Evolutionary conservation across 1,284 basidiomycete genomes (phyloP).

Genomic region (Ceratobasidium sp.): DNA sequence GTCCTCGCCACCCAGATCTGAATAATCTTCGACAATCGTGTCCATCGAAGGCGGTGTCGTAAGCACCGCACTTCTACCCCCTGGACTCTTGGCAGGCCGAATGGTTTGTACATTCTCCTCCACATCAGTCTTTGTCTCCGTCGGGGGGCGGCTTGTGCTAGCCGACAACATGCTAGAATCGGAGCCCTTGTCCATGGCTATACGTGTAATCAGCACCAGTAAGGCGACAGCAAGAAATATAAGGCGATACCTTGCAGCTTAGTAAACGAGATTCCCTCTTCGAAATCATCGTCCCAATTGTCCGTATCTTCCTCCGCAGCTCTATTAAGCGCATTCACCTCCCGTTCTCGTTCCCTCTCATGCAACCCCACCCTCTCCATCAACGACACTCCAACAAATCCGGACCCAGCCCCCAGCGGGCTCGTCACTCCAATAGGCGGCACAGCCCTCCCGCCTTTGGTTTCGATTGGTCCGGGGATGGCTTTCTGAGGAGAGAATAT

Average conservation of each 20-base stretch:
- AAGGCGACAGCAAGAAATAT: neutral
- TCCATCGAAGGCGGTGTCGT: slow-evolving; percentile 71
- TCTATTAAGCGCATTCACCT: slow-evolving; percentile 27
- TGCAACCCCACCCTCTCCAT: slow-evolving; percentile 32
- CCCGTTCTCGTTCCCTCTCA: slow-evolving; percentile 55
- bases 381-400: slow-evolving; percentile 29
- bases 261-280: slow-evolving; percentile 89
- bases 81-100: slow-evolving; percentile 75
- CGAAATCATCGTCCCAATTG: slow-evolving; percentile 99
- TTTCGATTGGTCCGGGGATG: slow-evolving; percentile 28
- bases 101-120: slow-evolving; percentile 85
- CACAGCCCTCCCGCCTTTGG: slow-evolving; percentile 12
- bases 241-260: slow-evolving; percentile 78
- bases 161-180: slow-evolving; percentile 23
- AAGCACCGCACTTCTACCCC: slow-evolving; percentile 66
- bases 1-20: slow-evolving; percentile 83
- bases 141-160: slow-evolving; percentile 61
- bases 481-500: slow-evolving; percentile 31
- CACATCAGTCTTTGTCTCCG: slow-evolving; percentile 64
- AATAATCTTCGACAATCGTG: slow-evolving; percentile 89
- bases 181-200: slow-evolving; percentile 63
- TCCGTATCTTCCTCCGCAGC: slow-evolving; percentile 87
- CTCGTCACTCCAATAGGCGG: slow-evolving; percentile 39
- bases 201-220: slow-evolving; percentile 16
- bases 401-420: slow-evolving; percentile 27